These are phyloP conservation scores for Cryphonectria carpinicola DNA, from an alignment of 2,329 filamentous ascomycete species.

Conservation along the genomic window DNA sequence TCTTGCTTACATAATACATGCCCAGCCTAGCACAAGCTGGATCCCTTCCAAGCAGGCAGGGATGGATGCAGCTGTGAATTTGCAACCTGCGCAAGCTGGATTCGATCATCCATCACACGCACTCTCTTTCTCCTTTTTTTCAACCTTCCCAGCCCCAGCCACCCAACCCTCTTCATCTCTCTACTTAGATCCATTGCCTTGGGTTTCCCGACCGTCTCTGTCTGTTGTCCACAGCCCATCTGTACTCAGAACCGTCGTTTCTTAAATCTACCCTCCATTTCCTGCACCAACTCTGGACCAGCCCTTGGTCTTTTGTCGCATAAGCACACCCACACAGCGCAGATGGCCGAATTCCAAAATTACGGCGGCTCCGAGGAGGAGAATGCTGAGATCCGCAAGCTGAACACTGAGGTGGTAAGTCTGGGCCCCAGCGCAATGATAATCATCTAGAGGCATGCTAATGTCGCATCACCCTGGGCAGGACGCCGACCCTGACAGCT, in stretches of 20 bases:
- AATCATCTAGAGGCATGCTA: not conserved
- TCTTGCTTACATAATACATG: not conserved
- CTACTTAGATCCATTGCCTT: not conserved
- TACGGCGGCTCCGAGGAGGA: constrained; percentile 79
- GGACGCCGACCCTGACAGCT: constrained; percentile 81
- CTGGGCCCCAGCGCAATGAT: not conserved
- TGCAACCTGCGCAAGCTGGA: constrained; percentile 18
- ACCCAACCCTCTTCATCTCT: constrained; percentile 1
- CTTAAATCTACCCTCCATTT: not conserved
- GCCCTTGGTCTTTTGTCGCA: constrained; percentile 21
- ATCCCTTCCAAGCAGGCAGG: constrained; percentile 3
- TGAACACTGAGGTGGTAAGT: constrained; percentile 77
- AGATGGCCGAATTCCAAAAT: constrained; percentile 72
- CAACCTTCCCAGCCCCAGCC: constrained; percentile 1
- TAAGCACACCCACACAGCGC: constrained; percentile 13
- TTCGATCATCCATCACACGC: not conserved
- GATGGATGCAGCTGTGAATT: constrained; percentile 11
- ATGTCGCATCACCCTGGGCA: constrained; percentile 35
- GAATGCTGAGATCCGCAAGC: constrained; percentile 78
- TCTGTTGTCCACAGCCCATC: not conserved
- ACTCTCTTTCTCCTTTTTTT: constrained; percentile 1
- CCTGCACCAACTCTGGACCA: not conserved
- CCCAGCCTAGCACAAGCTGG: not conserved
- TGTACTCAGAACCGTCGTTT: not conserved
- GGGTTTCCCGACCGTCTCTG: not conserved